Evolutionary conservation across 768 basidiomycete genomes (phyloP), one percentile per base, ranked within the genome.

Genomic region (Pholiota microspora): DNA sequence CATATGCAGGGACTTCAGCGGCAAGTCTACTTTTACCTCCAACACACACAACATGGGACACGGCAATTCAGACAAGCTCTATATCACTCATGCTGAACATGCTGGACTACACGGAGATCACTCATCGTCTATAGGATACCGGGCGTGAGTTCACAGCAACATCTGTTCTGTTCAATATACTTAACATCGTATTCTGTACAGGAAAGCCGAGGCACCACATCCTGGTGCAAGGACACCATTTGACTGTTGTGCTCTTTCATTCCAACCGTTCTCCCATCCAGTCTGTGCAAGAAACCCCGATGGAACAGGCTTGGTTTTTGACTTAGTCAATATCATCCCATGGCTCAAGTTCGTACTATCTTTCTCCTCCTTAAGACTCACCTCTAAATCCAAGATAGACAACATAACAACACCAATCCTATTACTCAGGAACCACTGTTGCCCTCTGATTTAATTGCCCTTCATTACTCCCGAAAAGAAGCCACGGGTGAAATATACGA

Each of bases 221-320:
- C 81, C 85, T 32, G 83, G 77, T 58, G 75, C 80, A 34, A 74
- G 76, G 40, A 91, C 88, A 0, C 91, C 92, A 25, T 94, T 92
- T 64, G 94, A 97, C 72, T 96, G 88, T 59, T 98, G 95, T 60
- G 85, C 93, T 0, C 80, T 97, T 29, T 92, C 93, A 7, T 89
- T 94, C 59, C 93, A 95, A 64, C 91, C 88, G 4, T 97, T 96
- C 66, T 76, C 77, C 24, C 86, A 94, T 62, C 95, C 95, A 1
- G 94, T 97, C 10, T 91, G 89, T 64, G 88, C 91, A 2, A 80
- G 89, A 28, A 94, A 94, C 62, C 67, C 78, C 15, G 91, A 95
- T 65, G 86, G 91, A 51, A 89, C 85, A 5, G 88, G 92, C 13
- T 65, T 64, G 25, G 94, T 96, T 7, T 96, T 93, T 66, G 94